Conservation (phyloP, 2,329 filamentous ascomycete genomes). For the Xylariaceae sp. region DNA sequence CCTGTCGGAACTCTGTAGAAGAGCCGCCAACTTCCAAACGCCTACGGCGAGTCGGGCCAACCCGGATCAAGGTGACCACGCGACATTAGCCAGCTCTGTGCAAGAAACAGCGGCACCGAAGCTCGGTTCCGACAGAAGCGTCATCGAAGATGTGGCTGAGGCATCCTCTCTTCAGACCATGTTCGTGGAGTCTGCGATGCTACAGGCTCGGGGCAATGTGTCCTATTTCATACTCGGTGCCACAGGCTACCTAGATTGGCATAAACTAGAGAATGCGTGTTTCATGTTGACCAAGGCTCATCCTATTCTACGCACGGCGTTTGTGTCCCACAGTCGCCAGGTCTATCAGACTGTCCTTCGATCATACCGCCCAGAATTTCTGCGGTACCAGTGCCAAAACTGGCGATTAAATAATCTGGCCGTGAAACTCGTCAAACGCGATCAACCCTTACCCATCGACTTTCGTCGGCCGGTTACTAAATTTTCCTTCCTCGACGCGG, state of each 20-base stretch:
- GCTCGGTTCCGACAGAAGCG: constrained; percentile 48
- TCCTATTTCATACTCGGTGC: constrained; percentile 56
- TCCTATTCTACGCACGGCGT: constrained; percentile 60
- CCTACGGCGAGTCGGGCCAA: constrained; percentile 15
- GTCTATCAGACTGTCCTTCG: constrained; percentile 57
- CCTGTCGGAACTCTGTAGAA: constrained; percentile 53
- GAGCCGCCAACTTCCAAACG: constrained; percentile 34
- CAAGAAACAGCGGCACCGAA: constrained; percentile 50
- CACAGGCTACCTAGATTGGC: constrained; percentile 49
- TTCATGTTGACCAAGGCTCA: constrained; percentile 51
- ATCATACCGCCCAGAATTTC: constrained; percentile 51
- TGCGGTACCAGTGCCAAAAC: constrained; percentile 48
- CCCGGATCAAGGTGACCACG: constrained; percentile 12
- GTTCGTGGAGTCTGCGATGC: constrained; percentile 55
- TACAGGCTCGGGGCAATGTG: constrained; percentile 51
- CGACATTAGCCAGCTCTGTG: constrained; percentile 44
- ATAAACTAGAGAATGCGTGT: constrained; percentile 55
- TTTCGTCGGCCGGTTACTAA: constrained; percentile 54
- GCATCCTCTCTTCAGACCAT: constrained; percentile 55
- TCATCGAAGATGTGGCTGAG: constrained; percentile 55
- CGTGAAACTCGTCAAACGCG: constrained; percentile 50
- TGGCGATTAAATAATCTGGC: constrained; percentile 48
- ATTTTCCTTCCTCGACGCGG: constrained; percentile 57
- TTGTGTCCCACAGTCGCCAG: constrained; percentile 52
- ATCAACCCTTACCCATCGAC: constrained; percentile 48